These are phyloP conservation scores for Suhomyces tanzawaensis DNA, from an alignment of 805 yeast species.

Conservation along the genomic window DNA sequence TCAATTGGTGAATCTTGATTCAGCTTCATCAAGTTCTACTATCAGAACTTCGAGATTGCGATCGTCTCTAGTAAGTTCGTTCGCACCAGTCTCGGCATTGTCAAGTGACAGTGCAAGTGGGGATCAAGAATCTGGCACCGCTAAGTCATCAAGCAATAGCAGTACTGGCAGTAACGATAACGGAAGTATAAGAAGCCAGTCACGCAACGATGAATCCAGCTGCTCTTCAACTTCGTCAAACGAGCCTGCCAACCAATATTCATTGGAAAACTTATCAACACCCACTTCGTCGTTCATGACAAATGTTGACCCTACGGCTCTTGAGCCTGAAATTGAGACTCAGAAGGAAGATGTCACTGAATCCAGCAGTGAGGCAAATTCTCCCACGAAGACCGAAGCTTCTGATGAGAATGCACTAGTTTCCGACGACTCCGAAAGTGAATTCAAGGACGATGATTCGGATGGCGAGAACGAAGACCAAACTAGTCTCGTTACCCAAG, in stretches of 20 bases:
- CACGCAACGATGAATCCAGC: neutral
- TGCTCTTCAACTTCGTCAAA: neutral
- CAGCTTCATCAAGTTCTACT: constrained; percentile 4
- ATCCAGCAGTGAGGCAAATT: too few relatives aligned
- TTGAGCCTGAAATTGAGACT: neutral
- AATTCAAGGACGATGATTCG: neutral
- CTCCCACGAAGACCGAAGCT: too few relatives aligned
- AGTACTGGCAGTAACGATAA: neutral
- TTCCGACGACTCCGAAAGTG: neutral
- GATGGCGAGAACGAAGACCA: constrained; percentile 9
- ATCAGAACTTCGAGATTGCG: constrained; percentile 21
- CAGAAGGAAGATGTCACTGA: too few relatives aligned
- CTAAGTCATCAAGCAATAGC: neutral
- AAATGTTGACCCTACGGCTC: too few relatives aligned
- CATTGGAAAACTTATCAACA: constrained; percentile 1
- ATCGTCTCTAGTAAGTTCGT: constrained; percentile 31
- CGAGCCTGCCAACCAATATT: neutral
- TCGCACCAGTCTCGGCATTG: constrained; percentile 23
- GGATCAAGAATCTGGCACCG: neutral
- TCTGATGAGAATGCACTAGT: too few relatives aligned
- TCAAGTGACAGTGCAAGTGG: neutral
- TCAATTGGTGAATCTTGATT: constrained; percentile 20
- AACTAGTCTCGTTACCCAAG: constrained; percentile 15
- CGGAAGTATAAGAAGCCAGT: constrained; percentile 1
- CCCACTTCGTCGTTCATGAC: neutral